phyloP scores from a whole-genome alignment of 768 basidiomycete genomes.

The Suillus weaverae region DNA sequence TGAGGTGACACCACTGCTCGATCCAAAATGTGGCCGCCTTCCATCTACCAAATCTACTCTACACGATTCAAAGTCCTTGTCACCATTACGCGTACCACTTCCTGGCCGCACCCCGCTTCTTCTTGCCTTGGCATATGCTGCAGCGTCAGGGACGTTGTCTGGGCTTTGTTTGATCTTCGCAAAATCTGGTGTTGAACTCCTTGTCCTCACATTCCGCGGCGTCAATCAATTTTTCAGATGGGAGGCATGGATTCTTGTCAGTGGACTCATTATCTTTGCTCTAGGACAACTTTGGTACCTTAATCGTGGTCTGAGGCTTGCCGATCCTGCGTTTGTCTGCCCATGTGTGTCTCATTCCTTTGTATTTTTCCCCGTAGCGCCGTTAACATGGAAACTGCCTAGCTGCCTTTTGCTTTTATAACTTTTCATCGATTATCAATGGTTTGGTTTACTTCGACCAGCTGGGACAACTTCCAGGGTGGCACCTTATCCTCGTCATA shows the following conservation, averaged over 20 bases:
- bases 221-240: slow-evolving; percentile 82
- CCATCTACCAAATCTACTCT: slow-evolving; percentile 24
- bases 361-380: neutral
- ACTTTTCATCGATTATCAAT: slow-evolving; percentile 87
- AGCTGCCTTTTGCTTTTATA: slow-evolving; percentile 96
- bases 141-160: slow-evolving; percentile 82
- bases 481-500: slow-evolving; percentile 74
- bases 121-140: slow-evolving; percentile 83
- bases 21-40: slow-evolving; percentile 39
- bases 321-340: slow-evolving; percentile 84
- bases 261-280: slow-evolving; percentile 71
- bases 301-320: slow-evolving; percentile 75
- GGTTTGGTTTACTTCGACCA: slow-evolving; percentile 90
- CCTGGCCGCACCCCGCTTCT: slow-evolving; percentile 52
- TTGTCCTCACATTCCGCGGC: slow-evolving; percentile 74
- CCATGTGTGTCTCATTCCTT: slow-evolving; percentile 55
- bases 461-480: slow-evolving; percentile 62
- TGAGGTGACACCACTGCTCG: slow-evolving; percentile 62
- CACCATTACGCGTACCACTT: slow-evolving; percentile 28
- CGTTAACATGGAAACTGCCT: slow-evolving; percentile 12
- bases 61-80: slow-evolving; percentile 30
- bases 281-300: slow-evolving; percentile 83
- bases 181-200: slow-evolving; percentile 88
- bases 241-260: slow-evolving; percentile 80
- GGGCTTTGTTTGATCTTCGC: slow-evolving; percentile 94